Percentiles rank a stretch among this genome's conserved stretches.
Evolutionary conservation across 345 rosid species (phyloP).

Genomic region (Viola odorata): DNA sequence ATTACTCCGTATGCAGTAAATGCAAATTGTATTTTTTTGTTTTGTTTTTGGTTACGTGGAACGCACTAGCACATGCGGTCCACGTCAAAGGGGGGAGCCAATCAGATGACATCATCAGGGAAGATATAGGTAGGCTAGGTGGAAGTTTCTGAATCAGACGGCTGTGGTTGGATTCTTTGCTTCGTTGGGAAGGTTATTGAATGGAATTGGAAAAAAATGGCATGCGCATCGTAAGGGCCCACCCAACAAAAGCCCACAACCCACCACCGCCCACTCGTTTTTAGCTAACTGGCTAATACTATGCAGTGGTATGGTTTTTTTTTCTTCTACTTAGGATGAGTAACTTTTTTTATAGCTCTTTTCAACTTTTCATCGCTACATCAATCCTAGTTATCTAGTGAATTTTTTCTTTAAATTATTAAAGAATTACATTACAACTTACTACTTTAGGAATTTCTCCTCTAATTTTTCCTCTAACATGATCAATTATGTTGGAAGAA

Average conservation of each 20-base stretch:
- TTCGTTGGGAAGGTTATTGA: conserved; percentile 10
- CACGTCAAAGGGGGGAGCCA: conserved; percentile 23
- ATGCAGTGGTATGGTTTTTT: not conserved
- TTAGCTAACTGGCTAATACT: not conserved
- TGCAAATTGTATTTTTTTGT: not conserved
- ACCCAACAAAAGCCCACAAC: conserved; percentile 1
- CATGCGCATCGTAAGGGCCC: conserved; percentile 31
- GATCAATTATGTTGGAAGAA: too few species aligned
- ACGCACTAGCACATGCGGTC: conserved; percentile 36
- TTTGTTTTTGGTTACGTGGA: conserved; percentile 22
- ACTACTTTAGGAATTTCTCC: too few species aligned
- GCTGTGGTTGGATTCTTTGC: conserved; percentile 29
- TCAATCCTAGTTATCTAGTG: not conserved
- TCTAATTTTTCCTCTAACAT: too few species aligned
- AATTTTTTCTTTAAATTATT: too few species aligned
- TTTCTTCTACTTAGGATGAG: not conserved
- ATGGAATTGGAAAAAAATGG: conserved; percentile 10
- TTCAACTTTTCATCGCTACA: not conserved
- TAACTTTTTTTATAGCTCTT: conserved; percentile 1
- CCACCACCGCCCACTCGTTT: conserved; percentile 24
- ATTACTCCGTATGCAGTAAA: not conserved
- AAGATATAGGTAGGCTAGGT: not conserved
- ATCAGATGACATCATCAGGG: conserved; percentile 23
- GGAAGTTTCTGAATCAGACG: conserved; percentile 19
- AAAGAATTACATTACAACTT: too few species aligned